Evolutionary conservation across 1,284 basidiomycete species (phyloP).

Genomic region (Ceratobasidium sp.): DNA sequence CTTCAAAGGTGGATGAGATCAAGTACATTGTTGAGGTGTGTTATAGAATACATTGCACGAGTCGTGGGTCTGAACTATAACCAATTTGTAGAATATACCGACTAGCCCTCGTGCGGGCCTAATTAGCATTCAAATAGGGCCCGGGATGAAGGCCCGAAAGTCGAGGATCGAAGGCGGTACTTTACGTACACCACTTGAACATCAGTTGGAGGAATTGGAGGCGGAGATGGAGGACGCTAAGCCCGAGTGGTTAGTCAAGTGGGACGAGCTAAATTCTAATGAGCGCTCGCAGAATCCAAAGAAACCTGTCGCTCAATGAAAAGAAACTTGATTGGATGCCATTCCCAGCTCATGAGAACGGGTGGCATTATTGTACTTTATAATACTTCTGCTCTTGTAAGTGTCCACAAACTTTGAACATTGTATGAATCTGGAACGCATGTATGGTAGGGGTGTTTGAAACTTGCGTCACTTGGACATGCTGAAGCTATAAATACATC

Average conservation of each 20-base stretch:
- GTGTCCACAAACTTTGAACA: no score
- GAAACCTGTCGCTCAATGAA: no score
- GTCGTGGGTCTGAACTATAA: background rate
- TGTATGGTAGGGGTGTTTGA: no score
- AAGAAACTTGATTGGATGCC: no score
- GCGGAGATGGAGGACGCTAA: constrained; percentile 25
- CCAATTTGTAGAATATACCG: constrained; percentile 16
- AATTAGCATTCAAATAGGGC: background rate
- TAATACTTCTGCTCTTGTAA: no score
- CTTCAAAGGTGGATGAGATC: constrained; percentile 15
- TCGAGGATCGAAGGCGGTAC: background rate
- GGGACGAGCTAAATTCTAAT: constrained; percentile 4
- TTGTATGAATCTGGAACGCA: no score
- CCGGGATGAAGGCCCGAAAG: background rate
- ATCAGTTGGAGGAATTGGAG: constrained; percentile 22
- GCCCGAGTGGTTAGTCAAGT: constrained; percentile 28
- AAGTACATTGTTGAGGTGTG: constrained; percentile 28
- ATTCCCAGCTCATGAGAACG: no score
- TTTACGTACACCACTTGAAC: background rate
- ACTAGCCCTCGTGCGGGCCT: constrained; percentile 3
- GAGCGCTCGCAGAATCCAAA: no score
- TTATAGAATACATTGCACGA: background rate
- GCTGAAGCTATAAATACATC: no score
- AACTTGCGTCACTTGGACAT: no score
- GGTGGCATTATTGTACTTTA: no score